These are phyloP conservation scores for Stenocarpella maydis DNA, from an alignment of 2,329 filamentous ascomycete species.

Conservation along the genomic window DNA sequence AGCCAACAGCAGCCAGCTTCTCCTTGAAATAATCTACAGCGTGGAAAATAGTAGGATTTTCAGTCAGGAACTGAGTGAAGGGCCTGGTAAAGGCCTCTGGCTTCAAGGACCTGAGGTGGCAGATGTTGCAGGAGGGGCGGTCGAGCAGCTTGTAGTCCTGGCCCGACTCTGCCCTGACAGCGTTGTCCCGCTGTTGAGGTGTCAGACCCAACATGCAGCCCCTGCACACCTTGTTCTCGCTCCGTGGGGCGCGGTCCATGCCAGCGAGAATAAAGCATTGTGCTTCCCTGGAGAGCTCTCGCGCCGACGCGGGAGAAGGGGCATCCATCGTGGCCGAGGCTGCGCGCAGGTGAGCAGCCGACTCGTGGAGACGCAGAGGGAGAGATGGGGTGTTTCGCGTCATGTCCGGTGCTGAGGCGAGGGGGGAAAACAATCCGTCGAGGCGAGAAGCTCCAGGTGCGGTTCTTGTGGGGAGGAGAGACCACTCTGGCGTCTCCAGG, in stretches of 20 bases:
- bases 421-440: neutral
- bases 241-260: constrained; percentile 3
- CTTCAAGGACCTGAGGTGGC: constrained; percentile 44
- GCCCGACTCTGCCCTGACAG: constrained; percentile 3
- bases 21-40: constrained; percentile 80
- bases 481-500: neutral
- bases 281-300: constrained; percentile 19
- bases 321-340: neutral
- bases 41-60: constrained; percentile 95
- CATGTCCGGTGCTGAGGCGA: neutral
- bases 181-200: constrained; percentile 5
- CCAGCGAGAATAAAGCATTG: constrained; percentile 15
- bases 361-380: constrained; percentile 21
- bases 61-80: constrained; percentile 85
- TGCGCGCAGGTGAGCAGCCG: constrained; percentile 3
- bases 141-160: constrained; percentile 20
- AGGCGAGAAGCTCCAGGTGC: neutral
- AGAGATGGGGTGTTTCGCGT: constrained; percentile 20
- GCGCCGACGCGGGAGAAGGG: neutral
- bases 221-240: constrained; percentile 25
- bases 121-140: constrained; percentile 22
- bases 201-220: constrained; percentile 11
- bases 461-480: neutral
- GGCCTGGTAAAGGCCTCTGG: constrained; percentile 79
- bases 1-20: constrained; percentile 77